Conservation (phyloP, 169 alveolate genomes). For the Plasmodium gaboni region DNA sequence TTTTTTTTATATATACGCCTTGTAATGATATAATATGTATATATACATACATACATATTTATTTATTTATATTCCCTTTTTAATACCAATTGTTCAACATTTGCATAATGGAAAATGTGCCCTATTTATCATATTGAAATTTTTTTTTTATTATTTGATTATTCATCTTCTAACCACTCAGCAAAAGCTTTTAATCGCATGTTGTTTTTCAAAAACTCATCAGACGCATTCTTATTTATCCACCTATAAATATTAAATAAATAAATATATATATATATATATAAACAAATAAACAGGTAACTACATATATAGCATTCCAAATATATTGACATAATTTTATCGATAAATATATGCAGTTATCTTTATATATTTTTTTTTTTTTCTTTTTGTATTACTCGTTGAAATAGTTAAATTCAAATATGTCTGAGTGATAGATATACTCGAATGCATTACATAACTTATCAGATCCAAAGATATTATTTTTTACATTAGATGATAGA, state of each 20-base stretch:
- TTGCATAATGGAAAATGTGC: no score
- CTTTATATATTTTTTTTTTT: neutral
- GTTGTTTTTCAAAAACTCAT: constrained; percentile 53
- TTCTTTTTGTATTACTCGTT: constrained; percentile 42
- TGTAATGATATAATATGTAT: no score
- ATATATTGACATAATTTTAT: neutral
- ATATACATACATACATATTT: no score
- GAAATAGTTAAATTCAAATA: constrained; percentile 68
- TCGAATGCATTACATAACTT: constrained; percentile 49
- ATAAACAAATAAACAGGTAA: neutral
- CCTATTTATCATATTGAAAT: neutral
- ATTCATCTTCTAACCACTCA: constrained; percentile 70
- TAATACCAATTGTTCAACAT: no score
- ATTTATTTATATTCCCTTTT: no score
- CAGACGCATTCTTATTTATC: constrained; percentile 35
- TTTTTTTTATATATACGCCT: no score
- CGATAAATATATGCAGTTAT: no score
- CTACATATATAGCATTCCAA: neutral
- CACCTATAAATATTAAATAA: constrained; percentile 32
- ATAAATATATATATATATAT: neutral
- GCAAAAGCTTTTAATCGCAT: constrained; percentile 73
- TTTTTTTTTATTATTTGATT: neutral
- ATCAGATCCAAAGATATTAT: constrained; percentile 48
- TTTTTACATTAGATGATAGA: constrained; percentile 23
- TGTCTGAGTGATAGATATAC: constrained; percentile 66